phyloP scores from a whole-genome alignment of 108 stramenopile genomes.

The Schizochytrium sp. region DNA sequence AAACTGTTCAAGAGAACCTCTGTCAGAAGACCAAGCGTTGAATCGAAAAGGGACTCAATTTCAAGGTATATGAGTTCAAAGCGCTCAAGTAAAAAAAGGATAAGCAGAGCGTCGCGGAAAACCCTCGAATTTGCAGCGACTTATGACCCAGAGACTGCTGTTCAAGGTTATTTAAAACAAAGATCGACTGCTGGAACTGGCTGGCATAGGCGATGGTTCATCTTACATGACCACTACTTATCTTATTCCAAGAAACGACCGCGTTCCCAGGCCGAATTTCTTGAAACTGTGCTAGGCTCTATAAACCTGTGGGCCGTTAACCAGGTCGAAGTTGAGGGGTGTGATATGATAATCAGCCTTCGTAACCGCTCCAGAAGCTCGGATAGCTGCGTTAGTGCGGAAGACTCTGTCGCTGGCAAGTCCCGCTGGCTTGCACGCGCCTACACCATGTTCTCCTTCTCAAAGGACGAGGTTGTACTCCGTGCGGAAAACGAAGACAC shows the following conservation, averaged over 20 bases:
- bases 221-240: slow-evolving; percentile 20
- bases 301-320: slow-evolving; percentile 57
- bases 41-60: too few relatives aligned
- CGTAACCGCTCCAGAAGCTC: neutral
- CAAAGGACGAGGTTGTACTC: neutral
- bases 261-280: neutral
- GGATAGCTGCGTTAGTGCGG: neutral
- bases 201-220: slow-evolving; percentile 34
- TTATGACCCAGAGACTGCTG: slow-evolving; percentile 7
- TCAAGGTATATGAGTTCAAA: too few relatives aligned
- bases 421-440: slow-evolving; percentile 5
- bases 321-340: slow-evolving; percentile 8
- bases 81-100: neutral
- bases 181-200: neutral
- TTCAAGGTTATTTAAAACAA: neutral
- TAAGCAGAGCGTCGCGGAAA: neutral
- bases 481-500: slow-evolving; percentile 30
- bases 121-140: neutral
- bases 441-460: neutral
- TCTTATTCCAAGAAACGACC: neutral
- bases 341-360: slow-evolving; percentile 33
- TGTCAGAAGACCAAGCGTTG: too few relatives aligned
- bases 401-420: neutral
- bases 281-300: slow-evolving; percentile 17
- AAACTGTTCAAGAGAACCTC: too few relatives aligned